Base-by-base conservation (phyloP, 495 filamentous ascomycete genomes). In the Bombardia bombarda region DNA sequence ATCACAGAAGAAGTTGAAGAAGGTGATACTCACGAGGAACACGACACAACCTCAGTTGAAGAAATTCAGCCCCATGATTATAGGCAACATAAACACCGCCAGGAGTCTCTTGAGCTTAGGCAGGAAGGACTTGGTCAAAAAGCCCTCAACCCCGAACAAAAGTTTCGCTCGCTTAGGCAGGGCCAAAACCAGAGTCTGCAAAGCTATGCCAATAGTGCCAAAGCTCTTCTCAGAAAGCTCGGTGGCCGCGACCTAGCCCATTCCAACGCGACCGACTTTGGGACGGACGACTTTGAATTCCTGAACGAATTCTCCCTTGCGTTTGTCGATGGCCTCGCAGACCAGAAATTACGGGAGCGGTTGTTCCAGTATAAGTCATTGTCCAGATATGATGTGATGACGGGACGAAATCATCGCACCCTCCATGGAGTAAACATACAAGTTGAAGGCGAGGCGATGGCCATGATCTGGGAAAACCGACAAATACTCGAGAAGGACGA, bases 301-400 rank as follows among this genome's bases (percentile, higher is more conserved):
- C 56, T 77, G 0, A 66, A 75, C 32, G 56, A 65, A 28, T 68
- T 77, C 13, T 63, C 55, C 33, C 51, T 57, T 5, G 70, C 67
- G 0, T 78, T 76, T 43, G 53, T 78, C 5, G 52, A 60, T 4
- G 75, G 75, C 2, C 66, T 79, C 7, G 45, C 57, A 6, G 67
- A 75, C 32, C 38, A 53, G 6, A 38, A 41, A 8, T 45, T 79
- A 32, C 62, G 55, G 32, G 45, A 42, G 4, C 56, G 66, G 21
- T 43, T 79, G 17, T 38, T 58, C 17, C 51, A 41, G 1, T 69
- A 66, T 38, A 51, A 52, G 31, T 74, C 68, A 3, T 53, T 77
- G 9, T 44, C 44, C 22, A 22, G 42, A 6, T 43, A 47, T n/a
- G 50, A 50, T 13, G 44, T 57, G 1, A 52, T 53, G 21, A 38